Percentiles rank a stretch among this genome's conserved stretches.
Conservation (phyloP, 1,139 yeast genomes). For the Diutina siamensis region DNA sequence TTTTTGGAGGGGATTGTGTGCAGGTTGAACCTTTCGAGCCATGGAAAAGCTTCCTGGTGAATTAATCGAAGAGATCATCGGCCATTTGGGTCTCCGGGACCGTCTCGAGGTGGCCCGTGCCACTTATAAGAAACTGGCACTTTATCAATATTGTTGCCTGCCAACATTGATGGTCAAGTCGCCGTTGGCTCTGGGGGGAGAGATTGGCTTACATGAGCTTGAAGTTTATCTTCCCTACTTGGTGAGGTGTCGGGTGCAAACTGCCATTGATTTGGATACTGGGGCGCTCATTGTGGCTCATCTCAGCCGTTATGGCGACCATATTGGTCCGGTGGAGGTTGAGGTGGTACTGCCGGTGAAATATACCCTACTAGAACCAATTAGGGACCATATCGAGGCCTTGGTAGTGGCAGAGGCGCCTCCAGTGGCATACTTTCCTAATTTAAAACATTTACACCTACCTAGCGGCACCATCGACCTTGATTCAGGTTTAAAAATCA, state of each 20-base stretch:
- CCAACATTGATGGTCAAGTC: neutral
- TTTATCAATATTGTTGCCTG: neutral
- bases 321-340: neutral
- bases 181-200: neutral
- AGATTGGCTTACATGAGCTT: neutral
- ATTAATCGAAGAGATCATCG: neutral
- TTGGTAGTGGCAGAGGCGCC: neutral
- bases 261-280: neutral
- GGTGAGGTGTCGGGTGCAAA: neutral
- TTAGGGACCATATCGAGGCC: neutral
- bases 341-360: neutral
- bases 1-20: no score
- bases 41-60: neutral
- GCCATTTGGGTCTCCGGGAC: neutral
- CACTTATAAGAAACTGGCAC: neutral
- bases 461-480: neutral
- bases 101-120: neutral
- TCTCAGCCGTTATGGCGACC: neutral
- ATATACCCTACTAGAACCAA: neutral
- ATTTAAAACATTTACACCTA: neutral
- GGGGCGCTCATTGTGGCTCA: neutral
- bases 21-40: no score
- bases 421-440: neutral
- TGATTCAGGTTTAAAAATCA: neutral
- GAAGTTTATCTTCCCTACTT: neutral